Percentiles rank a stretch among this genome's conserved stretches.
Evolutionary conservation across 1,284 basidiomycete genomes (phyloP).

Genomic region (Earliella scabrosa): DNA sequence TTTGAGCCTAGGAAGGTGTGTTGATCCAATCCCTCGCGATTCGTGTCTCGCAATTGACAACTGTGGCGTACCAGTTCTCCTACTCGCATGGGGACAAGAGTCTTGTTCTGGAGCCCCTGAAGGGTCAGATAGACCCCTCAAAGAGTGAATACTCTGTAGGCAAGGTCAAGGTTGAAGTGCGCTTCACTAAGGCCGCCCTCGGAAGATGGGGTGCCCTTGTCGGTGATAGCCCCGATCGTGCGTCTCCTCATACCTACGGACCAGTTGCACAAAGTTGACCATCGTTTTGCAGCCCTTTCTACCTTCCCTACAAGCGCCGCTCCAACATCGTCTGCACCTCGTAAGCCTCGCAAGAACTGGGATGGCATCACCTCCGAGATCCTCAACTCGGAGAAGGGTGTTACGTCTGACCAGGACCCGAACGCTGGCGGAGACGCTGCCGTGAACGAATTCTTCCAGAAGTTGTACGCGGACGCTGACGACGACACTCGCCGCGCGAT

Average conservation of each 20-base stretch:
- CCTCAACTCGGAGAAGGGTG: slow-evolving; percentile 65
- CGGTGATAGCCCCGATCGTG: slow-evolving; percentile 77
- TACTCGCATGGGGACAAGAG: slow-evolving; percentile 69
- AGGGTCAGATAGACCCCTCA: slow-evolving; percentile 75
- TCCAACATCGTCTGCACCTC: slow-evolving; percentile 25
- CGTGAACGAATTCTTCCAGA: slow-evolving; percentile 82
- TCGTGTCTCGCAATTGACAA: not conserved
- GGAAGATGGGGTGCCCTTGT: slow-evolving; percentile 81
- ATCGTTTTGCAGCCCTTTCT: slow-evolving; percentile 30
- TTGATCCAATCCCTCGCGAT: slow-evolving; percentile 1
- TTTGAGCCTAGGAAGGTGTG: slow-evolving; percentile 70
- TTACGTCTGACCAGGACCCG: slow-evolving; percentile 70
- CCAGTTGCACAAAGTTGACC: too few relatives aligned
- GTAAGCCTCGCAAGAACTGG: slow-evolving; percentile 75
- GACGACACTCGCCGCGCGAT: slow-evolving; percentile 90
- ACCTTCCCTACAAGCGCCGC: slow-evolving; percentile 38
- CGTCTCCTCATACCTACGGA: slow-evolving; percentile 32
- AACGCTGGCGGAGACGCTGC: slow-evolving; percentile 83
- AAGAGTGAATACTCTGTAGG: slow-evolving; percentile 71
- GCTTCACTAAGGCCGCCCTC: slow-evolving; percentile 61
- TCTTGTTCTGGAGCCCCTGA: slow-evolving; percentile 75
- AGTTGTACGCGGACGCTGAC: slow-evolving; percentile 86
- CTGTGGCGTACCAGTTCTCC: slow-evolving; percentile 46
- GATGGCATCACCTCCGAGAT: slow-evolving; percentile 77
- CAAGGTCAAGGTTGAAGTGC: slow-evolving; percentile 84